A percentile compares a stretch with the other conserved stretches of the same genome.
phyloP scores from a whole-genome alignment of 2,329 filamentous ascomycete genomes.

The Diaporthe velutina region DNA sequence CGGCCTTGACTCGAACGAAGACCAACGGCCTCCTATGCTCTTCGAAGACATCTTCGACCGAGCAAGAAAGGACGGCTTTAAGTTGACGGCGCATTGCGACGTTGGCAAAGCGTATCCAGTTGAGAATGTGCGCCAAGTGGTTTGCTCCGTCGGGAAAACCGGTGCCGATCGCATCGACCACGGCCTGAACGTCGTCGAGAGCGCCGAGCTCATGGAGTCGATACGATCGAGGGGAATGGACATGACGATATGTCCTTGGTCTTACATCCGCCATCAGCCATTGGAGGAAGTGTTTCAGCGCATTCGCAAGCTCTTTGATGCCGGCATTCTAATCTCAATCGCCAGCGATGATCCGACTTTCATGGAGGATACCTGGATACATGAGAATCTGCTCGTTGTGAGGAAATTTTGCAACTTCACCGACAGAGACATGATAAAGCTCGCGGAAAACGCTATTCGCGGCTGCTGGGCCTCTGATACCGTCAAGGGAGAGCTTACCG shows the following conservation, averaged over 20 bases:
- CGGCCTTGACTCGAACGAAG: constrained; percentile 61
- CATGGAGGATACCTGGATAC: constrained; percentile 63
- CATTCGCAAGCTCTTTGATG: constrained; percentile 57
- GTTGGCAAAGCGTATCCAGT: constrained; percentile 62
- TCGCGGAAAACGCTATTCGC: constrained; percentile 57
- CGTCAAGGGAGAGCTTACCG: constrained; percentile 49
- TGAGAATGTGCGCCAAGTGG: constrained; percentile 55
- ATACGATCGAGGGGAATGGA: constrained; percentile 51
- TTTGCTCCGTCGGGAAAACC: constrained; percentile 47
- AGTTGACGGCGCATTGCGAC: constrained; percentile 64
- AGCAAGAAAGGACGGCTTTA: constrained; percentile 55
- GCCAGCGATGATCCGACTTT: constrained; percentile 64
- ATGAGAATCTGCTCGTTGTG: constrained; percentile 60
- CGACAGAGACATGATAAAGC: constrained; percentile 55
- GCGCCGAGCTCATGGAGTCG: constrained; percentile 48
- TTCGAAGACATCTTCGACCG: constrained; percentile 56
- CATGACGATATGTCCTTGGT: constrained; percentile 57
- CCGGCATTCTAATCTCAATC: constrained; percentile 60
- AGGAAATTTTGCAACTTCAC: constrained; percentile 55
- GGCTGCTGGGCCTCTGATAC: constrained; percentile 60
- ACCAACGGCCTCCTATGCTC: constrained; percentile 57
- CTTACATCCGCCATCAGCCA: constrained; percentile 56
- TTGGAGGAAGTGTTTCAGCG: constrained; percentile 58
- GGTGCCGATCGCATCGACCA: constrained; percentile 57
- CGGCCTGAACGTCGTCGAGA: constrained; percentile 54